phyloP scores from a whole-genome alignment of 2,329 filamentous ascomycete genomes.

The Arthroderma uncinatum region DNA sequence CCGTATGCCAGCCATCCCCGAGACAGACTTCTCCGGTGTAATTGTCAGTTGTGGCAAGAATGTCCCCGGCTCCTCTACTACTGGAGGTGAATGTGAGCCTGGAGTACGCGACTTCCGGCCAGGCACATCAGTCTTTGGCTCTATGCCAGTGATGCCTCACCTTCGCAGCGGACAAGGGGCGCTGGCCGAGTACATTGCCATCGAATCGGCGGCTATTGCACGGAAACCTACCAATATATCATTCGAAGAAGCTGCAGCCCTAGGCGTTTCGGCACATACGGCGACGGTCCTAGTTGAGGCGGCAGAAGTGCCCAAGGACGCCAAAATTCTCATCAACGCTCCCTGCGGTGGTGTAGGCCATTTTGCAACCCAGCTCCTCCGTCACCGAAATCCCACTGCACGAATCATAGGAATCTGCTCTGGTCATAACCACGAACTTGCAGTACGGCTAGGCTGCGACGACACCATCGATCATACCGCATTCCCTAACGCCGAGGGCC shows the following conservation, averaged over 20 bases:
- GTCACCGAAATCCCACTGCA: slow-evolving; percentile 6
- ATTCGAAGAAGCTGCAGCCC: slow-evolving; percentile 7
- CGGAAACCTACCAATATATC: slow-evolving; percentile 8
- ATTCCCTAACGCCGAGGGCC: slow-evolving; percentile 8
- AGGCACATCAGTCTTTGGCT: slow-evolving; percentile 11
- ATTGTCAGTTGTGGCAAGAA: slow-evolving; percentile 8
- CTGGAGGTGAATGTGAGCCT: neutral
- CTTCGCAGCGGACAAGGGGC: slow-evolving; percentile 9
- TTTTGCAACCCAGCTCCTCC: slow-evolving; percentile 11
- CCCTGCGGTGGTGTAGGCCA: slow-evolving; percentile 12
- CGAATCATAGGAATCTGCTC: slow-evolving; percentile 13
- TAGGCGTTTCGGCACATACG: slow-evolving; percentile 10
- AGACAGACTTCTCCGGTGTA: slow-evolving; percentile 13
- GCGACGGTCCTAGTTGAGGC: slow-evolving; percentile 10
- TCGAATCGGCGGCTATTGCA: slow-evolving; percentile 9
- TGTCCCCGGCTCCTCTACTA: neutral
- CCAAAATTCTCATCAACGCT: slow-evolving; percentile 11
- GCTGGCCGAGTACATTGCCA: slow-evolving; percentile 10
- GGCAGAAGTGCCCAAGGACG: slow-evolving; percentile 3
- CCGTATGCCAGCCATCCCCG: slow-evolving; percentile 10
- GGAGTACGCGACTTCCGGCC: slow-evolving; percentile 3
- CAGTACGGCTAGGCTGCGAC: slow-evolving; percentile 10
- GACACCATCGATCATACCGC: slow-evolving; percentile 12
- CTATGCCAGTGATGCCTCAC: slow-evolving; percentile 9
- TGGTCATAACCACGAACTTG: slow-evolving; percentile 6